Percentiles rank a stretch among this genome's conserved stretches.
phyloP scores from a whole-genome alignment of 768 basidiomycete genomes.

The Podaxis sp. region DNA sequence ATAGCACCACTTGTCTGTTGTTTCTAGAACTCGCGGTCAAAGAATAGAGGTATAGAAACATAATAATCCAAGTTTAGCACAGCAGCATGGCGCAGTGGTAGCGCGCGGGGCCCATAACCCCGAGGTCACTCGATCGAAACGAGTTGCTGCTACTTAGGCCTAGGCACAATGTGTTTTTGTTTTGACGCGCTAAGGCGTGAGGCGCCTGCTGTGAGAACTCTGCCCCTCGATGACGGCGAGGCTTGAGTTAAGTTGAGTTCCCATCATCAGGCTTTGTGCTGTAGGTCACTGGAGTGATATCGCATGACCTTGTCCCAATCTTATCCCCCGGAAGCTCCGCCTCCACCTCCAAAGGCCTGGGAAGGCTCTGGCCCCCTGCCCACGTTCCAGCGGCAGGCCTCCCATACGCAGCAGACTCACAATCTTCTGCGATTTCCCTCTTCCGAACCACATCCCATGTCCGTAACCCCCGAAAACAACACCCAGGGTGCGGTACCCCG shows the following conservation, averaged over 20 bases:
- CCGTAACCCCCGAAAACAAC: conserved; percentile 15
- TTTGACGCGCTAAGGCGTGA: not conserved
- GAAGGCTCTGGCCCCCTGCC: not conserved
- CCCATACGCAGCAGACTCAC: conserved; percentile 17
- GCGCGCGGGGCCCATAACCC: conserved; percentile 63
- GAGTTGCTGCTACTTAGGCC: conserved; percentile 66
- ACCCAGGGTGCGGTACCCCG: conserved; percentile 19
- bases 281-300: not conserved
- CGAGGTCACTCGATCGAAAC: conserved; percentile 68
- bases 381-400: not conserved
- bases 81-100: conserved; percentile 62
- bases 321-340: conserved; percentile 12
- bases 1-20: no score
- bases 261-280: not conserved
- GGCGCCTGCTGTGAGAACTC: not conserved
- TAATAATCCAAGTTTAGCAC: no score
- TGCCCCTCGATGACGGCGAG: no score
- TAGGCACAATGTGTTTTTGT: not conserved
- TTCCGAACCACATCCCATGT: conserved; percentile 16
- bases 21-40: no score
- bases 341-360: not conserved
- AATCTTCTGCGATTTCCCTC: conserved; percentile 22
- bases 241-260: not conserved
- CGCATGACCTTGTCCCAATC: conserved; percentile 17
- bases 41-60: no score